Evolutionary conservation across 1,284 basidiomycete genomes (phyloP).

Genomic region (Abortiporus biennis): DNA sequence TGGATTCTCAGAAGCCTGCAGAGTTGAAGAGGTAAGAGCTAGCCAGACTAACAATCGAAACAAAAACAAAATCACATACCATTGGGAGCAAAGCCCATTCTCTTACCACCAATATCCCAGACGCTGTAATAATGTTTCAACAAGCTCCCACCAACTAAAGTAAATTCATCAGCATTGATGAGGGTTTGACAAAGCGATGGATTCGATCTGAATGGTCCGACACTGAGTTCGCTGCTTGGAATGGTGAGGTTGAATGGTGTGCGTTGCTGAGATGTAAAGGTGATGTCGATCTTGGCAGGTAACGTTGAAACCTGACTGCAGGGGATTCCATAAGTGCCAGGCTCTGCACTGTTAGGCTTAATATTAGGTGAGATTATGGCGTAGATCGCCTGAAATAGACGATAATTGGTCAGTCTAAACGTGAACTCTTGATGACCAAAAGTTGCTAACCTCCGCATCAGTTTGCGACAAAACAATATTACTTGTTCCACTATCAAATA

Average conservation of each 20-base stretch:
- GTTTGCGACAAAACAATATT: constrained; percentile 44
- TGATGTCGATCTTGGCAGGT: constrained; percentile 43
- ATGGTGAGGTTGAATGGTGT: constrained; percentile 47
- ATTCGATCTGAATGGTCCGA: constrained; percentile 46
- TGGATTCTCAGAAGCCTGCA: too few relatives aligned
- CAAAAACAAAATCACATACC: constrained; percentile 40
- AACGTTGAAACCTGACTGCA: constrained; percentile 39
- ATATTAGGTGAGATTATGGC: constrained; percentile 51
- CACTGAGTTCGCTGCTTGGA: constrained; percentile 47
- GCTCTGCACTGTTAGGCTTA: constrained; percentile 38
- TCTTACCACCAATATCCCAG: constrained; percentile 42
- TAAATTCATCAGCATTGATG: constrained; percentile 47
- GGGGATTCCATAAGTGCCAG: constrained; percentile 51
- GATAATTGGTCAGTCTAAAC: not conserved
- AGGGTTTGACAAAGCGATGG: constrained; percentile 44
- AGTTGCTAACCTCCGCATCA: constrained; percentile 34
- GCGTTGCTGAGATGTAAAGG: constrained; percentile 41
- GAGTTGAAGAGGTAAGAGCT: too few relatives aligned
- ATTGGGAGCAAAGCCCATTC: constrained; percentile 44
- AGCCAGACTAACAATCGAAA: too few relatives aligned
- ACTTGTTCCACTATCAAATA: constrained; percentile 54
- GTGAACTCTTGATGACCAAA: not conserved
- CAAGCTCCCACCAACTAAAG: constrained; percentile 44
- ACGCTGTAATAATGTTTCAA: constrained; percentile 53
- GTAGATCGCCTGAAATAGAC: constrained; percentile 48